Evolutionary conservation across 352 stramenopile species (phyloP), one percentile per base, ranked within the genome.

Genomic region (Phytophthora pinifolia): DNA sequence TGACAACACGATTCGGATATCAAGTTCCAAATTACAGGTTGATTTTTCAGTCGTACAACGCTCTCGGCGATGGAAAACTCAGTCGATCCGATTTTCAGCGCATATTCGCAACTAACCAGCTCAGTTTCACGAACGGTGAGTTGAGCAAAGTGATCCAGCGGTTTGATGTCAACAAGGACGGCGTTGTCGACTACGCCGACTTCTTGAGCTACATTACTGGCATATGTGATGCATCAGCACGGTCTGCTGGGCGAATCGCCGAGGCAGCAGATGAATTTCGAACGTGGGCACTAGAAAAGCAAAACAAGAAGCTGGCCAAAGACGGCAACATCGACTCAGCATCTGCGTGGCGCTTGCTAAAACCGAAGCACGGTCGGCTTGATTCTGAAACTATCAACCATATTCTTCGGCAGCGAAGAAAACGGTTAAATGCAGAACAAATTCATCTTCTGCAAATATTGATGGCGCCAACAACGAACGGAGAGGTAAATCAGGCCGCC

Each of bases 171-270:
- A 89, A 91, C 59, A 75, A 74, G 38, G 83, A 93, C 41, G 79
- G 79, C 1, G 57, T 89, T 15, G 79, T 93, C 9, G 80, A 91
- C 54, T 93, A 91, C 48, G 59, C 74, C 9, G 80, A 91, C 49
- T 93, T 93, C 34, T 57, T 93, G 13, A 76, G 78, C 17, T 93
- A 88, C 49, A 72, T 91, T 25, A 91, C 83, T 5, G 83, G 83
- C 6, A 63, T 89, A 29, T 93, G 83, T 22, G 83, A 93, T 32
- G 72, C 69, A 5, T 78, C 73, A 13, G 35, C 69, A 18, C 70
- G 83, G n/a, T 70, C 69, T 17, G 83, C 83, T 0, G 53, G 61
- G 5, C 70, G 83, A 32, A 66, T 93, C 8, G 76, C 77, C 9
- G 73, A 75, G 6, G 75, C 83, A 17, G 79, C 80, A 3, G 80